Percentiles rank a stretch among this genome's conserved stretches.
Evolutionary conservation across 2,329 filamentous ascomycete species (phyloP).

Genomic region (Exophiala xenobiotica): DNA sequence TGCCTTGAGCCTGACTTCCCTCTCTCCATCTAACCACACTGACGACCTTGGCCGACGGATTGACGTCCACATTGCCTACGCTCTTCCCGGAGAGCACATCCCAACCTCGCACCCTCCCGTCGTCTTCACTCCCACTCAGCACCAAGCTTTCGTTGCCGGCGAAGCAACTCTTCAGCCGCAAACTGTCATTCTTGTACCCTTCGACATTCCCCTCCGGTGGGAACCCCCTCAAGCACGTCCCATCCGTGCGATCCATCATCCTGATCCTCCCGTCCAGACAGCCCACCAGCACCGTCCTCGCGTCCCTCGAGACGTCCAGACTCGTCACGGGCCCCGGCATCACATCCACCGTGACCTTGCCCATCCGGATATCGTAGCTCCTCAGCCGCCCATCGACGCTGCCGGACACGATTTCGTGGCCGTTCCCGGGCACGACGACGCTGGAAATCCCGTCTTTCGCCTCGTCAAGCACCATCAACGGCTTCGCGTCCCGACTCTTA

Average conservation of each 20-base stretch:
- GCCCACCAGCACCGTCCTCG: constrained; percentile 70
- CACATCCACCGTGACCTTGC: constrained; percentile 68
- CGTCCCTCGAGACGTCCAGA: constrained; percentile 68
- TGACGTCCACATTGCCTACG: constrained; percentile 25
- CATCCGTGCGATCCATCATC: constrained; percentile 75
- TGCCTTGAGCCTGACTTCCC: constrained; percentile 24
- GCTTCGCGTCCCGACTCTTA: constrained; percentile 55
- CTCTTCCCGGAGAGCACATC: constrained; percentile 71
- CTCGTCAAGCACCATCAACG: constrained; percentile 71
- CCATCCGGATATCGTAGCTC: constrained; percentile 79
- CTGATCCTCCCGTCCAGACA: constrained; percentile 74
- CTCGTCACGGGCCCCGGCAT: constrained; percentile 70
- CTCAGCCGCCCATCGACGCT: constrained; percentile 83
- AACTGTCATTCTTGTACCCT: constrained; percentile 61
- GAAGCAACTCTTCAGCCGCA: constrained; percentile 73
- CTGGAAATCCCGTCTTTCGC: constrained; percentile 62
- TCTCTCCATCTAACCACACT: constrained; percentile 30
- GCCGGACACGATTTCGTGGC: constrained; percentile 60
- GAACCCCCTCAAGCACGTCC: constrained; percentile 72
- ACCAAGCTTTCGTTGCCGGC: constrained; percentile 76
- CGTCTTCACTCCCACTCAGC: constrained; percentile 74
- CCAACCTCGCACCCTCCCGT: constrained; percentile 75
- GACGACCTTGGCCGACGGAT: constrained; percentile 23
- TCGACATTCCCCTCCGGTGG: constrained; percentile 41
- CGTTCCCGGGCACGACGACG: constrained; percentile 16